Conservation (phyloP, 805 yeast species). For the Candida taoyuanica region DNA sequence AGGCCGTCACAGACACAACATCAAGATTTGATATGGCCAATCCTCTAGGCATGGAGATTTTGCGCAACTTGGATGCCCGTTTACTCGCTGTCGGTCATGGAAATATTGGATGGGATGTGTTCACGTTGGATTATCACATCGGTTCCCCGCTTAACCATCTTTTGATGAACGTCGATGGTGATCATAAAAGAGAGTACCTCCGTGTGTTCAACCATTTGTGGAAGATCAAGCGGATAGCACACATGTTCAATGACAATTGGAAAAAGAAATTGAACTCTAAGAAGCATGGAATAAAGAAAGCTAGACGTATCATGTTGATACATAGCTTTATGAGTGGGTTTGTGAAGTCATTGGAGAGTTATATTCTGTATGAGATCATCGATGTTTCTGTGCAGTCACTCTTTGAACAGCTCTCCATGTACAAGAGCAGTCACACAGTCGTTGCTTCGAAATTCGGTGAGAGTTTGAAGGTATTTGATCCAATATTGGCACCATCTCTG, state of each 20-base stretch:
- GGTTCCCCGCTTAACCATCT: constrained; percentile 50
- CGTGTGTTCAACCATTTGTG: constrained; percentile 83
- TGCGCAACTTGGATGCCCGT: constrained; percentile 73
- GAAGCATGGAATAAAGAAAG: constrained; percentile 5
- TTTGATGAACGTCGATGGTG: constrained; percentile 43
- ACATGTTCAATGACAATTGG: constrained; percentile 49
- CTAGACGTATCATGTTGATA: constrained; percentile 25
- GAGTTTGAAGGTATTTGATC: constrained; percentile 26
- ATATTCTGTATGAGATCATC: constrained; percentile 29
- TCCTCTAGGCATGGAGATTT: constrained; percentile 34
- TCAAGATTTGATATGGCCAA: constrained; percentile 35
- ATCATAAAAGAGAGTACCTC: constrained; percentile 55
- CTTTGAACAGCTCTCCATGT: background rate
- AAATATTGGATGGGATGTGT: constrained; percentile 85
- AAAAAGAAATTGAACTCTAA: constrained; percentile 25
- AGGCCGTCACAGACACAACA: constrained; percentile 56
- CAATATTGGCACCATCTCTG: constrained; percentile 29
- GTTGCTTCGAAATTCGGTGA: constrained; percentile 13
- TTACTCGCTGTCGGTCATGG: constrained; percentile 70
- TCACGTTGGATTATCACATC: constrained; percentile 73
- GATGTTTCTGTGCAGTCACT: constrained; percentile 15
- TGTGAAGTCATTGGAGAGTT: constrained; percentile 29
- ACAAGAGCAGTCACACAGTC: background rate
- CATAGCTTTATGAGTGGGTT: constrained; percentile 32
- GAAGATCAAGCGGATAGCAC: constrained; percentile 63